A percentile compares a stretch with the other conserved stretches of the same genome.
Conservation (phyloP, 257 asterid species). For the Rubia yunnanensis region DNA sequence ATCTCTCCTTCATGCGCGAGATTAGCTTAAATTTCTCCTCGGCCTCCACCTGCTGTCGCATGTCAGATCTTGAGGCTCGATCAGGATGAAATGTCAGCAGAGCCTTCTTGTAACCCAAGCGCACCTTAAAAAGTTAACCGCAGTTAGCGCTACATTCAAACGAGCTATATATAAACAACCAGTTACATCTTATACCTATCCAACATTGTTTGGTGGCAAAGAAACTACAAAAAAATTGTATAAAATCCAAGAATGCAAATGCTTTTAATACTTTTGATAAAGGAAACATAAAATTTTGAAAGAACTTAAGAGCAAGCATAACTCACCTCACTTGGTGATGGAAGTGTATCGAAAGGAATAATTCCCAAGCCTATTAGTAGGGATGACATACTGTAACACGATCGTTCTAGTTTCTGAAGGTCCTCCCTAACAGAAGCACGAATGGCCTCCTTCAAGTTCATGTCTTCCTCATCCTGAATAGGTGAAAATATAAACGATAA, state of each 20-base stretch:
- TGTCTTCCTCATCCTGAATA: conserved; percentile 71
- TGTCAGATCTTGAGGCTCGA: conserved; percentile 55
- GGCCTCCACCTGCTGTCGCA: conserved; percentile 76
- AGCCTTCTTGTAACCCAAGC: conserved; percentile 67
- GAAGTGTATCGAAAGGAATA: conserved; percentile 28
- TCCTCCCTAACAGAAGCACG: conserved; percentile 57
- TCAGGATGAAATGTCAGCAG: conserved; percentile 81
- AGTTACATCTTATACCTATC: background rate
- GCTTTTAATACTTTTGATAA: background rate
- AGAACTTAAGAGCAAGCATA: conserved; percentile 5
- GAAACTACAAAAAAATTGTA: too few relatives aligned
- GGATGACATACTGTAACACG: conserved; percentile 61
- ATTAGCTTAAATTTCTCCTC: conserved; percentile 95
- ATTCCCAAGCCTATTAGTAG: conserved; percentile 59
- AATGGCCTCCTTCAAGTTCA: conserved; percentile 72
- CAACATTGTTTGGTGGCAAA: background rate
- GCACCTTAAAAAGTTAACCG: conserved; percentile 44
- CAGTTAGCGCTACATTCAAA: background rate
- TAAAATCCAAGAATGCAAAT: background rate
- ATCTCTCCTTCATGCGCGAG: conserved; percentile 69
- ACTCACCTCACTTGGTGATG: conserved; percentile 56
- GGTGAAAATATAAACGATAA: background rate
- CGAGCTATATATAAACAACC: background rate
- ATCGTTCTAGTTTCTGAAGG: conserved; percentile 47
- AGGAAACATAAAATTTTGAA: too few relatives aligned